Conservation (phyloP, 2,329 filamentous ascomycete species). For the Botrytis deweyae region DNA sequence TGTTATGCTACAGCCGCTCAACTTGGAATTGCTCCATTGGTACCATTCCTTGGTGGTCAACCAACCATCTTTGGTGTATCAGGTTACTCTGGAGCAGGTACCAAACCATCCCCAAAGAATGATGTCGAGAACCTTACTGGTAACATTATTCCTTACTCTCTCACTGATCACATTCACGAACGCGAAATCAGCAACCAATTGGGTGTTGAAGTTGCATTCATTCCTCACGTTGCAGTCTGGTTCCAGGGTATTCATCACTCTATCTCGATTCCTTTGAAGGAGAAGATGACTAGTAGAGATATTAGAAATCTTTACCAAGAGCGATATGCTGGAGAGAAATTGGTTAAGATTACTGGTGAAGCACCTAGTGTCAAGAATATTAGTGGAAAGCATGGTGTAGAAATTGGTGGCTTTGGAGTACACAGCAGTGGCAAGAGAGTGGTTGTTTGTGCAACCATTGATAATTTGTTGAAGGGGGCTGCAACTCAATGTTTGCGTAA, state of each 20-base stretch:
- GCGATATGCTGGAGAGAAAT: slow-evolving; percentile 90
- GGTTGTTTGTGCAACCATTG: slow-evolving; percentile 91
- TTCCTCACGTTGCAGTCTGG: slow-evolving; percentile 94
- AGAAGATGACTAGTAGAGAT: slow-evolving; percentile 85
- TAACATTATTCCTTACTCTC: slow-evolving; percentile 87
- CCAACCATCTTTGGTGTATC: slow-evolving; percentile 88
- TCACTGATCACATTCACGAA: slow-evolving; percentile 95
- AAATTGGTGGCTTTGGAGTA: slow-evolving; percentile 95
- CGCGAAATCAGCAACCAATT: slow-evolving; percentile 82
- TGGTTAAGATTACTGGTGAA: slow-evolving; percentile 90
- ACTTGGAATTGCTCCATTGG: slow-evolving; percentile 79
- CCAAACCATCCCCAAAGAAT: slow-evolving; percentile 93
- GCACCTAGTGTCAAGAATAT: slow-evolving; percentile 84
- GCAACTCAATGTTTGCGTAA: slow-evolving; percentile 88
- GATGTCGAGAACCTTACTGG: slow-evolving; percentile 78
- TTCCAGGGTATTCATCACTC: slow-evolving; percentile 95
- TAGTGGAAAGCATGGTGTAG: slow-evolving; percentile 79
- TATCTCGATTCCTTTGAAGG: slow-evolving; percentile 82
- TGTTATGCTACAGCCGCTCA: slow-evolving; percentile 95
- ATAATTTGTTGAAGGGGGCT: slow-evolving; percentile 91
- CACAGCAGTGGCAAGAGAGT: slow-evolving; percentile 86
- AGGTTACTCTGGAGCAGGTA: slow-evolving; percentile 92
- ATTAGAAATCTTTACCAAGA: slow-evolving; percentile 95
- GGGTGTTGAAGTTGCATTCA: slow-evolving; percentile 73
- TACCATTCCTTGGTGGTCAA: slow-evolving; percentile 71